Evolutionary conservation across 129 eudicot genomes (phyloP).

Genomic region (Tagetes patula): DNA sequence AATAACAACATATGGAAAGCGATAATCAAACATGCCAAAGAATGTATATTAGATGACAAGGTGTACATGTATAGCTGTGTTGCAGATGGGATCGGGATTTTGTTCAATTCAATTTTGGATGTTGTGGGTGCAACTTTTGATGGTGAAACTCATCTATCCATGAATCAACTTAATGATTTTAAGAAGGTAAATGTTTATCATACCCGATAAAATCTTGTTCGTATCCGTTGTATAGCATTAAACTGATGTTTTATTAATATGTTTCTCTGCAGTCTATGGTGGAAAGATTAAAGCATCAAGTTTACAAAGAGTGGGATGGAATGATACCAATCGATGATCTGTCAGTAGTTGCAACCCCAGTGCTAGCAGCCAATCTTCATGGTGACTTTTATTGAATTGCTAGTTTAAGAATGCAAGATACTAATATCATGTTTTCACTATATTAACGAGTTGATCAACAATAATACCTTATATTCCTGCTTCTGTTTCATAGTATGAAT

Average conservation of each 20-base stretch:
- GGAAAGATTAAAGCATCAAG: conserved; percentile 45
- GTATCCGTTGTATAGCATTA: background rate
- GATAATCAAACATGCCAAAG: conserved; percentile 54
- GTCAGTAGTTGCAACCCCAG: conserved; percentile 35
- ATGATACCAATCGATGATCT: conserved; percentile 38
- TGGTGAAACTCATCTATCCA: conserved; percentile 44
- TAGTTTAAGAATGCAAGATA: conserved; percentile 29
- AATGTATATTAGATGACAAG: conserved; percentile 53
- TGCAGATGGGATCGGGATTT: conserved; percentile 40
- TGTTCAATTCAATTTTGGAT: conserved; percentile 54
- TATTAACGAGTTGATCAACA: conserved; percentile 8
- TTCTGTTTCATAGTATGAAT: conserved; percentile 4
- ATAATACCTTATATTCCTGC: conserved; percentile 13
- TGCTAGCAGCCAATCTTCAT: conserved; percentile 33
- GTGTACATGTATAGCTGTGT: conserved; percentile 40
- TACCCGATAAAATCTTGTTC: background rate
- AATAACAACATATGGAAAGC: conserved; percentile 58
- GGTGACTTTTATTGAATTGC: conserved; percentile 23
- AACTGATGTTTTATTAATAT: background rate
- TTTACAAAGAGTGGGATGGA: conserved; percentile 29
- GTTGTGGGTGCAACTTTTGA: conserved; percentile 64
- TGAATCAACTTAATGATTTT: conserved; percentile 40
- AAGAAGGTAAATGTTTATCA: conserved; percentile 56
- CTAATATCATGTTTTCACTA: conserved; percentile 21
- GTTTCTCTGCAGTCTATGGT: conserved; percentile 43